Percentiles rank a stretch among this genome's conserved stretches.
phyloP scores from a whole-genome alignment of 2,329 filamentous ascomycete species.

The Trichoderma oligosporum region DNA sequence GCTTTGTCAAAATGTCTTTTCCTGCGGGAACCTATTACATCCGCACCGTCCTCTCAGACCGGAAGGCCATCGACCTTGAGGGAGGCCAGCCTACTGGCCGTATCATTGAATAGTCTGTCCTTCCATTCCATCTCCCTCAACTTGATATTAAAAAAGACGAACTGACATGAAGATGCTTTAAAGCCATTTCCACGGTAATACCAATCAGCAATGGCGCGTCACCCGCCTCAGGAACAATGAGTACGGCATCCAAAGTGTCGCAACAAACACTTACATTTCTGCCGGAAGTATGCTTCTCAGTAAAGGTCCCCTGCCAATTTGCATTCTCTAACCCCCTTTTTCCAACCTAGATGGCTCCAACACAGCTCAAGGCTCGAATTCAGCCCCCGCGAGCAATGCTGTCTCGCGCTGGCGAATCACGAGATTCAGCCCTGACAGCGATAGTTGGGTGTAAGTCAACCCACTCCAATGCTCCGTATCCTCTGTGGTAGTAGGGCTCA shows the following conservation, averaged over 20 bases:
- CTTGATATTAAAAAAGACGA: background rate
- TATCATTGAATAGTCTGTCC: constrained; percentile 2
- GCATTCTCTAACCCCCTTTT: background rate
- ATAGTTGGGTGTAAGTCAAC: background rate
- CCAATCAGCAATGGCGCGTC: constrained; percentile 10
- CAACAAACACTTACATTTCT: background rate
- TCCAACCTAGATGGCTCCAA: background rate
- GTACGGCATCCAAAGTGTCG: constrained; percentile 5
- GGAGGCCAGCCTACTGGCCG: background rate
- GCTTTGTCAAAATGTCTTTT: constrained; percentile 14
- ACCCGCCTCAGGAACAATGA: background rate
- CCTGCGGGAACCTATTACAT: background rate
- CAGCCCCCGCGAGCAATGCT: background rate
- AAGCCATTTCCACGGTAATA: background rate
- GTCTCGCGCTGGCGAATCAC: background rate
- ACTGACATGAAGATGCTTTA: background rate
- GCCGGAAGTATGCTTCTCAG: background rate
- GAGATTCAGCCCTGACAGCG: background rate
- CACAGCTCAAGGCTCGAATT: background rate
- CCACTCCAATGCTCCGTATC: no score
- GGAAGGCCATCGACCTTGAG: constrained; percentile 6
- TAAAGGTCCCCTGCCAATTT: no score
- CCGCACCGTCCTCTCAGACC: background rate
- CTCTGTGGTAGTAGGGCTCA: background rate
- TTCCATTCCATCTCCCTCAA: background rate